Base-by-base conservation (phyloP, 75 land plant species). In the Cupressus sempervirens region DNA sequence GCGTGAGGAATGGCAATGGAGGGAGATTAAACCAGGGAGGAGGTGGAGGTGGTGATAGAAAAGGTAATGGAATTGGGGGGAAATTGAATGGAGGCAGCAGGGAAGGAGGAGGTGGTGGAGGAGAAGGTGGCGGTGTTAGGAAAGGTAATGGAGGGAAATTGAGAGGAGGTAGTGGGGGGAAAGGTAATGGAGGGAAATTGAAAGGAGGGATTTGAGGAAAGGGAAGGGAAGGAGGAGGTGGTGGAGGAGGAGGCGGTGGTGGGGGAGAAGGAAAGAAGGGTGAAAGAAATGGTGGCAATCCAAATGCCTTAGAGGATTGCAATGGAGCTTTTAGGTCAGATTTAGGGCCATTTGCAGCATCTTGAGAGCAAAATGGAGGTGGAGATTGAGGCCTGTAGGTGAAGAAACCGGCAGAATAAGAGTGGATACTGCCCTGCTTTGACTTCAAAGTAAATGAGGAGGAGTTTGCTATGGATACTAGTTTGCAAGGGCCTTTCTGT, bases 341-440 rank as follows among this genome's bases (percentile, higher is more conserved):
- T 36, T 76, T 43, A 23, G 11, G 45, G 26, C 5, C 26, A 40
- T 23, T 18, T 9, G 23, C 10, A 40, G n/a, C 80, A 38, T 77
- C 81, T 53, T 91, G 88, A 84, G 86, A 73, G 67, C 94, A 93
- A 0, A 88, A 26, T 7, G 76, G 62, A 18, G 93, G 93, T 35
- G 89, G 88, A 32, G 89, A 80, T 15, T 85, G 74, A 9, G 94
- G 94, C 86, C 88, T 89, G 84, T 91, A 93, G 16, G 88, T 85
- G 90, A 93, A 91, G 56, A 88, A 89, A 23, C 92, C 94, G 2
- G 94, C 91, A 36, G 94, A 91, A 87, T 87, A 93, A 34, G 89
- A 83, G 46, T 88, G 88, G 13, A 38, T 77, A 20, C 89, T 91
- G 23, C 87, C 41, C 38, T 87, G 84, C 82, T 85, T 89, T 18